These are phyloP conservation scores for Tetrastigma voinierianum DNA, from an alignment of 164 flowering plant species.

Conservation along the genomic window DNA sequence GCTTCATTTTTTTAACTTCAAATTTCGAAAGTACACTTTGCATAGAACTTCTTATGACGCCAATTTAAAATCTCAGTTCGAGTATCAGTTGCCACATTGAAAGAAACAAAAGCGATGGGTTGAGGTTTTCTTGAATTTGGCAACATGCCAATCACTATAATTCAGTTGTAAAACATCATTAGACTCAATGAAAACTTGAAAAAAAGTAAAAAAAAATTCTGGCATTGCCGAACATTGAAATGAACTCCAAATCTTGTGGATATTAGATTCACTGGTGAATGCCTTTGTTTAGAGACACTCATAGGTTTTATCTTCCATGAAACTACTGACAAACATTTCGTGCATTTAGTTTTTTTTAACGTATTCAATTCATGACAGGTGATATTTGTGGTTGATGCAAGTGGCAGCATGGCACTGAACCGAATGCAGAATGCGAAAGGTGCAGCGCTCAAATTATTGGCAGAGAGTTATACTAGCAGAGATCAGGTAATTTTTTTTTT, in stretches of 20 bases:
- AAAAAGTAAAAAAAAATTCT: neutral
- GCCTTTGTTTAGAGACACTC: no score
- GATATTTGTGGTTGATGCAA: constrained; percentile 98
- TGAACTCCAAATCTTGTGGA: neutral
- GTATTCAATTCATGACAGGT: constrained; percentile 52
- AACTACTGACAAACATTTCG: neutral
- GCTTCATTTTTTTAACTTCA: neutral
- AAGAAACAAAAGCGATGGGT: neutral
- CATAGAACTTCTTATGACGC: neutral
- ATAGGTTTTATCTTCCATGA: no score
- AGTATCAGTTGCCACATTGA: neutral
- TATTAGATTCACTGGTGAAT: neutral
- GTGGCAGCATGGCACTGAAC: constrained; percentile 99
- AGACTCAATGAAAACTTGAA: neutral
- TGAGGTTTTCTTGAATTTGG: neutral
- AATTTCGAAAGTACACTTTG: neutral
- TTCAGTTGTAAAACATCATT: neutral
- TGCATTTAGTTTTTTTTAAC: constrained; percentile 10
- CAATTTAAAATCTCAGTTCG: neutral
- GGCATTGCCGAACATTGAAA: neutral
- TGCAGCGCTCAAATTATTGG: constrained; percentile 88
- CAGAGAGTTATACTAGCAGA: constrained; percentile 97
- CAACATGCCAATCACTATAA: neutral
- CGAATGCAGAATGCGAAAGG: constrained; percentile 99
- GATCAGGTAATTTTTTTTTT: constrained; percentile 65